Conservation (phyloP, 1,284 basidiomycete species). For the Phellinidium pouzarii region DNA sequence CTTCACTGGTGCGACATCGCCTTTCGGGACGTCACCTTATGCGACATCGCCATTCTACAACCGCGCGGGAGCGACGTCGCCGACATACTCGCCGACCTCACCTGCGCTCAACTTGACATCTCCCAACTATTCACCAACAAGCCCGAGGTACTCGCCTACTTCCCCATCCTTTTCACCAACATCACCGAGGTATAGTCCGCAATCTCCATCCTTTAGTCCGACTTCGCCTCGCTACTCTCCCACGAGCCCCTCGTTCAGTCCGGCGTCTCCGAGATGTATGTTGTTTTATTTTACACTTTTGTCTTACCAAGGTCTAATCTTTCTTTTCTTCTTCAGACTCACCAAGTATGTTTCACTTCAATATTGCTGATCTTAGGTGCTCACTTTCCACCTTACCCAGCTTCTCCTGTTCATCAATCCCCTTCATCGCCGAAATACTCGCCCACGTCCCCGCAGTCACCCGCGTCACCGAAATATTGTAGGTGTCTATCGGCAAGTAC, state of each 20-base stretch:
- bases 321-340: constrained; percentile 51
- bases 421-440: constrained; percentile 84
- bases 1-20: constrained; percentile 74
- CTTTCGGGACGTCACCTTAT: constrained; percentile 72
- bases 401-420: constrained; percentile 70
- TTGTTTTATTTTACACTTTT: constrained; percentile 19
- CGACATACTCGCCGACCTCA: constrained; percentile 82
- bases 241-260: constrained; percentile 81
- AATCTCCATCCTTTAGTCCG: constrained; percentile 80
- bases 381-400: constrained; percentile 21
- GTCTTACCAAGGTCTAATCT: constrained; percentile 20
- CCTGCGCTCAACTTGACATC: constrained; percentile 75
- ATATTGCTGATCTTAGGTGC: constrained; percentile 16
- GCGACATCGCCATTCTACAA: constrained; percentile 79
- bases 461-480: constrained; percentile 86
- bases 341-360: constrained; percentile 53
- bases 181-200: constrained; percentile 74
- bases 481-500: constrained; percentile 28
- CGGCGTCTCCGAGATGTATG: constrained; percentile 79
- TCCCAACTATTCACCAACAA: constrained; percentile 83
- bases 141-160: constrained; percentile 80
- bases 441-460: constrained; percentile 76
- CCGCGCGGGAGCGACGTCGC: constrained; percentile 65
- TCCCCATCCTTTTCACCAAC: constrained; percentile 85
- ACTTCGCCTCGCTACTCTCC: constrained; percentile 82